Evolutionary conservation across 116 monocot genomes (phyloP), one percentile per base, ranked within the genome.

Genomic region (Zostera marina): DNA sequence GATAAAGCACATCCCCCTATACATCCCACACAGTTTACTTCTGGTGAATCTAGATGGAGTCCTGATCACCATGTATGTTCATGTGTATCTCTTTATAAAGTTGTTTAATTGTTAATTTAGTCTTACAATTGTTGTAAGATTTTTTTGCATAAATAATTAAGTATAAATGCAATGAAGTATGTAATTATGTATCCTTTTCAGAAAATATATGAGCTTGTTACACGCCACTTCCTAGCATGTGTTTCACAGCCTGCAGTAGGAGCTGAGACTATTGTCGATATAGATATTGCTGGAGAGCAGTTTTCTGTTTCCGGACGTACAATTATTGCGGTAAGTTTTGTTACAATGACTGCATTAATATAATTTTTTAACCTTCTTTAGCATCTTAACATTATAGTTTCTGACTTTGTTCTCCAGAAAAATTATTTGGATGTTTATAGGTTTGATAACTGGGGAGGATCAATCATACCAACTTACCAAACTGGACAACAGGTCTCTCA

Each of bases 1-100:
- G 94, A 94, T 69, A 94, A 94, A 76, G 94, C 94, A 26, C 94
- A 94, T 51, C 94, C 94, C 56, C 94, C 94, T 42, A 94, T 94
- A 63, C 94, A 94, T 79, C 94, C 94, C 42, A 94, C 94, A 26
- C 88, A 75, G 53, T 88, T 79, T 74, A 88, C 85, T 65, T 20
- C 71, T 56, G 88, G 88, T 44, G 88, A 88, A 74, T 59, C 79
- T 49, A 51, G 66, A 13, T 94, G 88, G 94, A 85, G 67, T 64
- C 79, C 72, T 65, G 85, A 94, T 68, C 84, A 94, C 65, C 70
- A 72, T 61, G 61, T 61, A 47, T 44, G 45, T 24, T 42, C 20
- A 57, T 57, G 7, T 57, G 11, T 59, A 17, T 5, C 12, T 43
- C 38, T 42, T 20, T 9, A 59, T 4, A 10, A 41, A 17, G 22